Evolutionary conservation across 345 rosid species (phyloP).

Genomic region (Salix viminalis): DNA sequence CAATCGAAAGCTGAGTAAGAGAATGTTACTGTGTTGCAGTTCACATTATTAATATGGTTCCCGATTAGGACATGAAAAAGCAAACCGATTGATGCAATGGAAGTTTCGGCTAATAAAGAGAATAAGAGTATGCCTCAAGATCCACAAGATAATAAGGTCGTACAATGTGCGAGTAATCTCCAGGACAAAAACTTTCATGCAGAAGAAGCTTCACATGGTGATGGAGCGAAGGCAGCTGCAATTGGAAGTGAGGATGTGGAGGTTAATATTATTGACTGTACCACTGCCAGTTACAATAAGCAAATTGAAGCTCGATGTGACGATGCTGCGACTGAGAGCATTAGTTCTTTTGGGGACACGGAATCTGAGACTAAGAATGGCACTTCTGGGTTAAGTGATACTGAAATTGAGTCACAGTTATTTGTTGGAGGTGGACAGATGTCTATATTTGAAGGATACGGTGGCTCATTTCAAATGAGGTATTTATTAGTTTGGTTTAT

Average conservation of each 20-base stretch:
- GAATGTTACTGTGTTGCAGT: not conserved
- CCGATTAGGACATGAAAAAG: slow-evolving; percentile 27
- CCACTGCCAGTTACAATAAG: slow-evolving; percentile 6
- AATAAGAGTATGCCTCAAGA: slow-evolving; percentile 17
- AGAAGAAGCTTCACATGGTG: too few relatives aligned
- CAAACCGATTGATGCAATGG: slow-evolving; percentile 22
- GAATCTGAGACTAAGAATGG: slow-evolving; percentile 41
- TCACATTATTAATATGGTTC: slow-evolving; percentile 29
- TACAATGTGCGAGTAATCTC: slow-evolving; percentile 35
- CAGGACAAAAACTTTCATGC: slow-evolving; percentile 39
- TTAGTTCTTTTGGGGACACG: slow-evolving; percentile 75
- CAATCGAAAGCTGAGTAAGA: not conserved
- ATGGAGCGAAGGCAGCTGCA: slow-evolving; percentile 1
- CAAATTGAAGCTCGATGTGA: slow-evolving; percentile 26
- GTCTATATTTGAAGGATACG: slow-evolving; percentile 20
- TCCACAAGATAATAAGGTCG: slow-evolving; percentile 29
- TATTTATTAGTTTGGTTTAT: slow-evolving; percentile 18
- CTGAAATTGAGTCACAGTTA: slow-evolving; percentile 62
- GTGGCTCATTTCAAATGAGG: slow-evolving; percentile 40
- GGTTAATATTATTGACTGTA: slow-evolving; percentile 46
- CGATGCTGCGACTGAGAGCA: slow-evolving; percentile 57
- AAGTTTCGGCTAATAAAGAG: slow-evolving; percentile 24
- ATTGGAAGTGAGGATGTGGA: slow-evolving; percentile 32
- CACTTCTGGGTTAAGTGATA: slow-evolving; percentile 43
- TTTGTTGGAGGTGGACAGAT: slow-evolving; percentile 22